phyloP scores from a whole-genome alignment of 176 grass and related monocot species.

The Metroxylon sagu region DNA sequence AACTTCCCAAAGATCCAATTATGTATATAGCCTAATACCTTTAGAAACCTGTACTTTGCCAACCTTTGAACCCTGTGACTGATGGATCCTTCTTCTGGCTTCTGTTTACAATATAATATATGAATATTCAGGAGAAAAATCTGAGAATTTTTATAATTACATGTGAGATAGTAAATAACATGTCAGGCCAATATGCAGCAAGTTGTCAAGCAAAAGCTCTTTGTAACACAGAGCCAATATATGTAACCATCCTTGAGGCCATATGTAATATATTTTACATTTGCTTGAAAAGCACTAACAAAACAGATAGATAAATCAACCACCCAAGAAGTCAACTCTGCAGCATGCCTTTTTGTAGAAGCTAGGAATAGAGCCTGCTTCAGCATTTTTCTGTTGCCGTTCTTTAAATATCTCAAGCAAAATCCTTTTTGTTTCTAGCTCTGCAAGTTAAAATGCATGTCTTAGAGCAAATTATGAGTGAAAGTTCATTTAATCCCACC shows the following conservation, averaged over 20 bases:
- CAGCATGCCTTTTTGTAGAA: constrained; percentile 89
- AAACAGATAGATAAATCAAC: background rate
- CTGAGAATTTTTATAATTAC: too few species aligned
- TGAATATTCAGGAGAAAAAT: too few species aligned
- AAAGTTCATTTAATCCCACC: background rate
- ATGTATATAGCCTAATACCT: constrained; percentile 34
- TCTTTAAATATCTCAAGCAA: constrained; percentile 98
- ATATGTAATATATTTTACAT: background rate
- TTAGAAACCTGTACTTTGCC: constrained; percentile 95
- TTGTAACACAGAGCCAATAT: too few species aligned
- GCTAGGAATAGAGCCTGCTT: constrained; percentile 95
- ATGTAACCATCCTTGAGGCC: too few species aligned
- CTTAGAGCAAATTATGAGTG: background rate
- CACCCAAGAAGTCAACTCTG: background rate
- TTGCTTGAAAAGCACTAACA: background rate
- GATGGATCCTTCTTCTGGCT: constrained; percentile 97
- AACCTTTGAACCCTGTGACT: constrained; percentile 89
- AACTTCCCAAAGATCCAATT: background rate
- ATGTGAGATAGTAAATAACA: too few species aligned
- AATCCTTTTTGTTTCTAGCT: constrained; percentile 97
- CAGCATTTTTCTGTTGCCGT: constrained; percentile 72
- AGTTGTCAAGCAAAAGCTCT: too few species aligned
- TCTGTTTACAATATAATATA: constrained; percentile 28
- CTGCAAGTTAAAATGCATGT: constrained; percentile 29
- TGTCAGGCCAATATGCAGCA: too few species aligned